These are phyloP conservation scores for Penicillium subrubescens DNA, from an alignment of 495 filamentous ascomycete genomes.

Conservation along the genomic window DNA sequence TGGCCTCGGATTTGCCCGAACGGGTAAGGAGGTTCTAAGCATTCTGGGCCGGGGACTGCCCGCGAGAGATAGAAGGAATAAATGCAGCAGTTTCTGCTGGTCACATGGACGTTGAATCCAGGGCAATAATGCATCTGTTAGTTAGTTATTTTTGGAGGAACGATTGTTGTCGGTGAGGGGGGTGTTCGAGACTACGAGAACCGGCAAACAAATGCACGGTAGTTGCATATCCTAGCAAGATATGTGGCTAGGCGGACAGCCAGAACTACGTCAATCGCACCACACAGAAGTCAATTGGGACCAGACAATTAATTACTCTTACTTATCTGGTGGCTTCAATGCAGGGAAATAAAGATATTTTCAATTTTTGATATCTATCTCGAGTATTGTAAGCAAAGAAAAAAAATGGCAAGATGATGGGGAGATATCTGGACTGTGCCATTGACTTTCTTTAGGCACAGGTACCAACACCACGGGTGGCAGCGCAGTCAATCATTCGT, in stretches of 20 bases:
- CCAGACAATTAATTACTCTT: neutral
- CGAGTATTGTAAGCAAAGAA: neutral
- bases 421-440: neutral
- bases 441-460: neutral
- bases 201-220: neutral
- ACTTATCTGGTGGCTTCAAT: neutral
- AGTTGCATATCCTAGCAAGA: neutral
- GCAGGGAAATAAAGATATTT: neutral
- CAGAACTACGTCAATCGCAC: neutral
- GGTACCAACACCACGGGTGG: neutral
- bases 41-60: neutral
- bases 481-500: neutral
- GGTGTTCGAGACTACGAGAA: neutral
- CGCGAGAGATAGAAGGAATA: neutral
- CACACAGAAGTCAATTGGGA: neutral
- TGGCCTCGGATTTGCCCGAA: slow-evolving; percentile 25
- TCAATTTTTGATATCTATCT: neutral
- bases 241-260: neutral
- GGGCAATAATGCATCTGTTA: neutral
- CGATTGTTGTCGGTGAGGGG: neutral
- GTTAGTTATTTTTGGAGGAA: neutral
- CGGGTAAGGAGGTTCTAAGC: slow-evolving; percentile 12
- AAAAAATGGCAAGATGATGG: neutral
- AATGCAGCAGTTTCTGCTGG: slow-evolving; percentile 7
- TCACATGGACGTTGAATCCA: slow-evolving; percentile 13